phyloP scores from a whole-genome alignment of 345 rosid species.

The Fremontodendron californicum region DNA sequence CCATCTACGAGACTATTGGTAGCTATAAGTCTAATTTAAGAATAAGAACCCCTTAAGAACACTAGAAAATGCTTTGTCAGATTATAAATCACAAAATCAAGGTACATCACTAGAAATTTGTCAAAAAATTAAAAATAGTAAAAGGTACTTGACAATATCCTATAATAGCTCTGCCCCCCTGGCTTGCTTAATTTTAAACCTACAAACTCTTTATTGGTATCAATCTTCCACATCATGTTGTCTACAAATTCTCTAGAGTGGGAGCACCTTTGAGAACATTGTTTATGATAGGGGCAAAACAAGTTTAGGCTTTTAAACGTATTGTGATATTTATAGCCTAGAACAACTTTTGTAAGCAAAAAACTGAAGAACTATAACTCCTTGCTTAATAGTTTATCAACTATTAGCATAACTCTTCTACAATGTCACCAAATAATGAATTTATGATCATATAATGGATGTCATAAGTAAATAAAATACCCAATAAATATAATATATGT shows the following conservation, averaged over 20 bases:
- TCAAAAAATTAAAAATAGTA: background rate
- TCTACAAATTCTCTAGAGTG: background rate
- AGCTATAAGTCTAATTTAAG: background rate
- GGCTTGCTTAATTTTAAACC: background rate
- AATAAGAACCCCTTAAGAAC: background rate
- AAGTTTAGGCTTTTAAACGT: background rate
- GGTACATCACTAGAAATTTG: background rate
- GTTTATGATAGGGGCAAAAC: background rate
- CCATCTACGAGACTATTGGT: background rate
- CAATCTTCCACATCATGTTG: background rate
- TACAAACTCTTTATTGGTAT: background rate
- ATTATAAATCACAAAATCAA: background rate
- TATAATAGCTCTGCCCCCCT: background rate
- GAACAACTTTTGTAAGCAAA: background rate
- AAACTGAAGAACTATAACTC: background rate
- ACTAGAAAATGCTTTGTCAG: background rate
- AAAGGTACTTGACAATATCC: background rate
- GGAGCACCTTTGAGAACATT: background rate
- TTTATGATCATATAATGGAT: background rate
- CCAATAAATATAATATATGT: background rate
- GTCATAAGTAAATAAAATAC: background rate
- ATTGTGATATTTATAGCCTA: background rate
- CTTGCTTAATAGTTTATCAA: background rate
- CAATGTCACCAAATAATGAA: background rate
- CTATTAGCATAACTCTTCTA: background rate